Evolutionary conservation across 2,329 filamentous ascomycete genomes (phyloP), one percentile per base, ranked within the genome.

Genomic region (Cyphellophora attinorum): DNA sequence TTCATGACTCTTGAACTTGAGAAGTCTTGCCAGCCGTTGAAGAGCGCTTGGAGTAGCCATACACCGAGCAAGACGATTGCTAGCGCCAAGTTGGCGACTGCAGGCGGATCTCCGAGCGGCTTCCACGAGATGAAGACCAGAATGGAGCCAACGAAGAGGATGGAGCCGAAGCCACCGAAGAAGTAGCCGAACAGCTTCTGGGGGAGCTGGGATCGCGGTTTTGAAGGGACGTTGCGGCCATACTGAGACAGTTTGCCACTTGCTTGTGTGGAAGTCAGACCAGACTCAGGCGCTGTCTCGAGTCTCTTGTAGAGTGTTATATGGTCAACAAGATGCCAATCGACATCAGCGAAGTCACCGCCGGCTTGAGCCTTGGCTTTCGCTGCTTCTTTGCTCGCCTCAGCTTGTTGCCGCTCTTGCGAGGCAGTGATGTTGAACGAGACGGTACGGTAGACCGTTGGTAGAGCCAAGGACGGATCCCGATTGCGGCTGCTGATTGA

Each of bases 51-150:
- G 27, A 80, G 72, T 43, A 76, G 58, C 49, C 79, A 88, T 5
- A 88, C 81, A 5, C 74, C 70, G 2, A 79, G 54, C 5, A 88
- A 61, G 3, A 88, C 81, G 48, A 85, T 82, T 1, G 77, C 82
- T 15, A 88, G 66, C 0, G 81, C 82, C 23, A 56, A 54, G 51
- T 89, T 88, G 5, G 82, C 80, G 11, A 70, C 48, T 0, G 76
- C 70, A 3, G 82, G 81, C n/a, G 81, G 81, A 6, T 81, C 51
- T 4, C 81, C 81, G 0, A 88, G 70, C 0, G 82, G 83, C 43
- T 74, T 78, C 81, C 81, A 88, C 3, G 81, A 75, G 38, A 88
- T 61, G 49, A 86, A 85, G 32, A 88, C 81, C 3, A 88, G 67
- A 21, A 86, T 70, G 13, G 72, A 66, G 12, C 79, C 81, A 2